Conservation (phyloP, 371 early-diverging fungal genomes). For the Zancudomyces culisetae region DNA sequence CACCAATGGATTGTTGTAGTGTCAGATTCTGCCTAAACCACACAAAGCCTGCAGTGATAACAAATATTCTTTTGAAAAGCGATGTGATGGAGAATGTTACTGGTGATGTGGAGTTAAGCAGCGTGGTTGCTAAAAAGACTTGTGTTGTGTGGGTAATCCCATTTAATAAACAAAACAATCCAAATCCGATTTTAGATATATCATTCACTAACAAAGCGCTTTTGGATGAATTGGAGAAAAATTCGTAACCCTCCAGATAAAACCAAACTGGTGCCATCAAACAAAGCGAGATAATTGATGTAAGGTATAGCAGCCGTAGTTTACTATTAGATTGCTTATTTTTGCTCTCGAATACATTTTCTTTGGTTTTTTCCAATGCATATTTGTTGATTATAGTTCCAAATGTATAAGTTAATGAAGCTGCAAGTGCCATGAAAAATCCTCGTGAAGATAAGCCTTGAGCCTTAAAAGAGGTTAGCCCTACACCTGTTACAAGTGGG, state of each 20-base stretch:
- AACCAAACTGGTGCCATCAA: conserved; percentile 68
- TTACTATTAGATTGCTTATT: conserved; percentile 53
- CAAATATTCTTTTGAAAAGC: conserved; percentile 72
- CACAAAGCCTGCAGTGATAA: conserved; percentile 63
- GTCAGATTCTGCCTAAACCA: conserved; percentile 63
- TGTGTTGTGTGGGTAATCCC: conserved; percentile 63
- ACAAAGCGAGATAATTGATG: conserved; percentile 40
- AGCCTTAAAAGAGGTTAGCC: conserved; percentile 43
- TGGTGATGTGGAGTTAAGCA: conserved; percentile 54
- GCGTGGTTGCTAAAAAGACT: conserved; percentile 57
- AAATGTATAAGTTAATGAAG: conserved; percentile 49
- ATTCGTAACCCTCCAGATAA: conserved; percentile 41
- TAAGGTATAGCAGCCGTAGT: conserved; percentile 61
- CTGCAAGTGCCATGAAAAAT: conserved; percentile 42
- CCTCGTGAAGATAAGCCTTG: conserved; percentile 7
- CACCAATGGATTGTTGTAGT: conserved; percentile 45
- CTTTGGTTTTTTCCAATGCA: conserved; percentile 46
- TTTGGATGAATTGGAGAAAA: conserved; percentile 4
- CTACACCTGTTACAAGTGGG: conserved; percentile 69
- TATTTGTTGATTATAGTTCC: conserved; percentile 67
- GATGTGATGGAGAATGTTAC: conserved; percentile 78
- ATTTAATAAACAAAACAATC: conserved; percentile 27
- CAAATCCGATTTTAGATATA: neutral
- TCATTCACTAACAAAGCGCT: neutral
- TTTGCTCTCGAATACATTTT: conserved; percentile 13